Evolutionary conservation across 768 basidiomycete genomes (phyloP), one percentile per base, ranked within the genome.

Genomic region (Mrakia blollopis): DNA sequence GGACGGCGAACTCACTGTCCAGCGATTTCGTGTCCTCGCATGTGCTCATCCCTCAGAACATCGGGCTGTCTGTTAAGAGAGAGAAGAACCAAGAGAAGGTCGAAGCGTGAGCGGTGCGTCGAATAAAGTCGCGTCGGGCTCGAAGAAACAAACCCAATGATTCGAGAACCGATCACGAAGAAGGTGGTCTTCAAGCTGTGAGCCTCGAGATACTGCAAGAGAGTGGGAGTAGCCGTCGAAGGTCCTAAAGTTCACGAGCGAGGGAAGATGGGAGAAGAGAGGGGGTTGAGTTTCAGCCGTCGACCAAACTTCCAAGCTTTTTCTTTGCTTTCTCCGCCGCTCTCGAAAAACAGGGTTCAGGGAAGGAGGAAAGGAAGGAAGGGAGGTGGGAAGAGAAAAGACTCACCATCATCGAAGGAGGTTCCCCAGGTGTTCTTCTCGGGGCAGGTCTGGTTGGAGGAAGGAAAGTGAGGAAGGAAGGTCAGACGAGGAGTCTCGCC

Each of bases 121-220:
- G 65, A 35, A 28, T 7, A 23, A 32, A 18, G 11, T 28, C 62
- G 28, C 30, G n/a, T 32, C 62, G 62, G 3, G 41, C 3, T 4
- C 44, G 10, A 9, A 1, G 11, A 68, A 52, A 70, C 50, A 93
- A 28, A 63, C 62, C 67, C 93, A 92, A 78, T 94, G 91, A 78
- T 62, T 50, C 76, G 61, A 28, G 61, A 65, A 23, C 76, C 76
- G 37, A 77, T 77, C 25, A 89, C 87, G 83, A 94, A 96, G 87
- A 95, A 93, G 0, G 94, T 96, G 3, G 92, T 87, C 82, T 88
- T 89, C 82, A 95, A 86, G 61, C 87, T 82, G 77, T 89, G 87
- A 47, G 94, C 72, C 37, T 41, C 57, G 65, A 76, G 71, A 83
- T 91, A 94, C 73, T 86, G 82, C 78, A 95, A 85, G 13, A 96